Base-by-base conservation (phyloP, 1,284 basidiomycete genomes). In the Cryptococcus neoformans region DNA sequence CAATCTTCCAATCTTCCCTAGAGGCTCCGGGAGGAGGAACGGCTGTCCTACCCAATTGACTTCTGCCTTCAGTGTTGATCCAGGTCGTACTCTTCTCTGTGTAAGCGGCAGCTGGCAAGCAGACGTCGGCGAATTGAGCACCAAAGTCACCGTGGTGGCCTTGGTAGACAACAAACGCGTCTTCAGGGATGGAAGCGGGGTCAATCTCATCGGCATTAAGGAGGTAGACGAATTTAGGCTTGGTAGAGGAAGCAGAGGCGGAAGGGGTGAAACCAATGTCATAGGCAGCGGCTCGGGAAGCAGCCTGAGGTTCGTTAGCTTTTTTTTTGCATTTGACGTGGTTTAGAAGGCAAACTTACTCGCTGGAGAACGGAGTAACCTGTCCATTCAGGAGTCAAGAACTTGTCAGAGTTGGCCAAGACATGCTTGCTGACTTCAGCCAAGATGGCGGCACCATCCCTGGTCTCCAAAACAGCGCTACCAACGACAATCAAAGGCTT, bases 131-230 rank as follows among this genome's bases (percentile, higher is more conserved):
- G 52, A 94, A 87, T 72, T 94, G 91, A 3, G 96, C 96, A 51
- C 96, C 95, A 45, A 92, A 83, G 75, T 99, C 96, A 75, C 96
- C 96, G 74, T 99, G 95, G 79, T 98, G 95, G 47, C 96, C 96
- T 77, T 99, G 96, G 80, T 99, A 99, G 12, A 99, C 95, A 47
- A 99, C 95, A 72, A 99, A 99, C 1, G 95, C 93, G 69, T 94
- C 86, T 62, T 86, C 82, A 37, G 96, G 94, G 62, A 99, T 96
- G n/a, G 87, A 85, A 58, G 87, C 84, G 46, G 92, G 89, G 70
- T 93, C 85, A 57, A 99, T 80, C 74, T 98, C 94, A 71, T 99
- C 96, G 5, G 95, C 93, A 75, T 95, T 95, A 62, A 99, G 85
- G 54, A 99, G 86, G 81, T 97, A 98, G 70, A 99, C 82, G 79